Conservation (phyloP, 192 early-diverging fungal species). For the Spinellus fusiger region DNA sequence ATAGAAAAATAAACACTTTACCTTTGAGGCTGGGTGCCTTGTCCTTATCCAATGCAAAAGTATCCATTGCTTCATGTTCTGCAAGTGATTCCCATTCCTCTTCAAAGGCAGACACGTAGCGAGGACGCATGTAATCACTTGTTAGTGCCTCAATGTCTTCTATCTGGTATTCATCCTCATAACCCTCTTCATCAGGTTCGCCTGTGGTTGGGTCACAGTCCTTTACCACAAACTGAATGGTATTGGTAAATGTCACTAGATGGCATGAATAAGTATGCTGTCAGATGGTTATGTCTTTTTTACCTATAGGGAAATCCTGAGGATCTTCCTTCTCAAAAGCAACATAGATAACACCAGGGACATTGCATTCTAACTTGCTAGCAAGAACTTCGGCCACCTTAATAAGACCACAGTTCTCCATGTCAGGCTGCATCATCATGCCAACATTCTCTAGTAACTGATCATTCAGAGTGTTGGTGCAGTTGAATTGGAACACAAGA, state of each 20-base stretch:
- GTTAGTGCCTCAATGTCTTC: slow-evolving; percentile 81
- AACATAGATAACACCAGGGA: slow-evolving; percentile 77
- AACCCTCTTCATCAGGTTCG: slow-evolving; percentile 89
- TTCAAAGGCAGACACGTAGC: slow-evolving; percentile 74
- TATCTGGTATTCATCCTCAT: slow-evolving; percentile 90
- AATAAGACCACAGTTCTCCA: slow-evolving; percentile 50
- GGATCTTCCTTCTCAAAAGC: slow-evolving; percentile 69
- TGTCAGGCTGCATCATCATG: slow-evolving; percentile 71
- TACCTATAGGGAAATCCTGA: slow-evolving; percentile 54
- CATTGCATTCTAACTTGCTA: slow-evolving; percentile 67
- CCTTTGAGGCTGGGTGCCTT: slow-evolving; percentile 68
- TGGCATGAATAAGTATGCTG: no score
- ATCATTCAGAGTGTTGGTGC: slow-evolving; percentile 93
- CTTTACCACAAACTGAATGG: slow-evolving; percentile 84
- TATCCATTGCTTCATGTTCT: slow-evolving; percentile 76
- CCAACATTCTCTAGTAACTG: slow-evolving; percentile 85
- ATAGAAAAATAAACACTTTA: slow-evolving; percentile 19
- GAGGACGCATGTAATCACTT: slow-evolving; percentile 88
- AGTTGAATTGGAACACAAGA: slow-evolving; percentile 94
- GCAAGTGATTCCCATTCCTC: slow-evolving; percentile 72
- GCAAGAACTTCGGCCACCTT: slow-evolving; percentile 72
- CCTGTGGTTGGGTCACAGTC: slow-evolving; percentile 94
- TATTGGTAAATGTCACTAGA: slow-evolving; percentile 74
- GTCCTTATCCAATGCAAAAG: slow-evolving; percentile 77
- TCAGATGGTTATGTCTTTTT: no score